Evolutionary conservation across 2,329 filamentous ascomycete species (phyloP).

Genomic region (Fusarium humuli): DNA sequence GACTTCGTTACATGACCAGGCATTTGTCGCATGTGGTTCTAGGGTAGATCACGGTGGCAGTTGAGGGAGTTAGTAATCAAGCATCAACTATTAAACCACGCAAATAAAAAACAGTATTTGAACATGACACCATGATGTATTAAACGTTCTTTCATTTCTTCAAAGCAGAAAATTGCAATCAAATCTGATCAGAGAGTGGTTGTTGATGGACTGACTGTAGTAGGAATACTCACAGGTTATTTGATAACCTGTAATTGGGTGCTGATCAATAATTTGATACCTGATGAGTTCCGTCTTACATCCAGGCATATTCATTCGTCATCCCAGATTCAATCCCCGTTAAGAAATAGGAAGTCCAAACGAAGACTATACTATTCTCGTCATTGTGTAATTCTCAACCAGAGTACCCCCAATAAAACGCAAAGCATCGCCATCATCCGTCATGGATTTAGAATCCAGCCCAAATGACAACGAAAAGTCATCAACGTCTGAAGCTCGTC

Average conservation of each 20-base stretch:
- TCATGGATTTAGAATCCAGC: constrained; percentile 39
- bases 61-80: constrained; percentile 1
- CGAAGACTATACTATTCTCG: not conserved
- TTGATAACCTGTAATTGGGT: constrained; percentile 6
- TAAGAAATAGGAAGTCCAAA: not conserved
- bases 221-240: not conserved
- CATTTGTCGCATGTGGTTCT: not conserved
- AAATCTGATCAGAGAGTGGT: not conserved
- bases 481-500: constrained; percentile 36
- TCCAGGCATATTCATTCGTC: not conserved
- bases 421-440: not conserved
- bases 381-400: not conserved
- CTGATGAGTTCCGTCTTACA: constrained; percentile 1
- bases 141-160: not conserved
- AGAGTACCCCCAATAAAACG: not conserved
- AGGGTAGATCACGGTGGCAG: not conserved
- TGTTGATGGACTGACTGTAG: not conserved
- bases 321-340: not conserved
- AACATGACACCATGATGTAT: not conserved
- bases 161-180: not conserved
- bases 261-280: too few species aligned
- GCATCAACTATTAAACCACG: not conserved
- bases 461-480: constrained; percentile 37
- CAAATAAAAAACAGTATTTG: not conserved
- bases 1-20: not conserved